Conservation (phyloP, 1,139 yeast species). For the Debaryomycetaceae sp. region DNA sequence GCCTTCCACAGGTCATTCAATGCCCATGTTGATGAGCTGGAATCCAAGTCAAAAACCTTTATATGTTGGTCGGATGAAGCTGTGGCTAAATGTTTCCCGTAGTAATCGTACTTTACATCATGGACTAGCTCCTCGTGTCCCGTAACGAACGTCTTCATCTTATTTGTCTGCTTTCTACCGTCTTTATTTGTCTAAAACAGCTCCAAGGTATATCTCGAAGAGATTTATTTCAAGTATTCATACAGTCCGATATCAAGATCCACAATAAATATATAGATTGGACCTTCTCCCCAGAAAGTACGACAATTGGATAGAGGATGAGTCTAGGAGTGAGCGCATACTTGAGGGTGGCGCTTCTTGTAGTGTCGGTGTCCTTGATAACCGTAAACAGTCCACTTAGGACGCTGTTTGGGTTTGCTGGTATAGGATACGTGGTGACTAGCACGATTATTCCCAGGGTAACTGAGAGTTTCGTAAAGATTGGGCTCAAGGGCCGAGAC, state of each 20-base stretch:
- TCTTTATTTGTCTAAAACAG: background rate
- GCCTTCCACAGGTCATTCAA: conserved; percentile 90
- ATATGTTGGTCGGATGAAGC: conserved; percentile 91
- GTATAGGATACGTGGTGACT: conserved; percentile 63
- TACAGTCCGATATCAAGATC: background rate
- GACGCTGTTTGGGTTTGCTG: conserved; percentile 62
- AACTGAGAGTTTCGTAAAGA: conserved; percentile 61
- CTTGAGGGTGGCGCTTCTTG: conserved; percentile 13
- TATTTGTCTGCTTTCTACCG: background rate
- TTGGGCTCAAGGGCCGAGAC: conserved; percentile 84
- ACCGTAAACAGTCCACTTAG: conserved; percentile 35
- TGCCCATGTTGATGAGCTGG: conserved; percentile 61
- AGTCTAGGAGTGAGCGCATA: conserved; percentile 4
- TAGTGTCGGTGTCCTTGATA: conserved; percentile 17
- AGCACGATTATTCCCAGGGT: conserved; percentile 62
- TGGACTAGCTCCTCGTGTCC: conserved; percentile 92
- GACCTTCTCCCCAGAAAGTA: too few relatives aligned
- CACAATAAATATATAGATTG: too few relatives aligned
- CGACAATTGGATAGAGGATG: conserved; percentile 1
- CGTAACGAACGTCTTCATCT: conserved; percentile 67
- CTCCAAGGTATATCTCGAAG: background rate
- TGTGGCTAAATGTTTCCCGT: conserved; percentile 86
- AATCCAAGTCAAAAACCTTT: conserved; percentile 75
- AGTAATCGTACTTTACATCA: conserved; percentile 84
- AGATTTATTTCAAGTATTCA: background rate